Percentiles rank a stretch among this genome's conserved stretches.
These are phyloP conservation scores for Yamadazyma blattariae DNA, from an alignment of 1,139 yeast genomes.

Conservation along the genomic window DNA sequence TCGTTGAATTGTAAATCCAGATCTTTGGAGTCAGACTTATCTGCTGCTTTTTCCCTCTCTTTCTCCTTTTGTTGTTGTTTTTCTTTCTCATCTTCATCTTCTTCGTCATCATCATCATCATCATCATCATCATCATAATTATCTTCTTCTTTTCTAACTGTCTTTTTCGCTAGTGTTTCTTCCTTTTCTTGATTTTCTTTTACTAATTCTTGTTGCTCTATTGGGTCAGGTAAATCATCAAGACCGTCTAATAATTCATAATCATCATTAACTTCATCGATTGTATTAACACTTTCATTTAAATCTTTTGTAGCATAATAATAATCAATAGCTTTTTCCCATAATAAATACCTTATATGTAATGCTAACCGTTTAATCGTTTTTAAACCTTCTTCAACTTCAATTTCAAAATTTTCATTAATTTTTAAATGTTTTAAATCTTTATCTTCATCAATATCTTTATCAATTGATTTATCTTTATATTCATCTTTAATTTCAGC, in stretches of 20 bases:
- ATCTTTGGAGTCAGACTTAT: background rate
- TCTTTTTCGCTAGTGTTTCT: constrained; percentile 8
- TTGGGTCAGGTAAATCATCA: constrained; percentile 18
- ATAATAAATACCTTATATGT: constrained; percentile 63
- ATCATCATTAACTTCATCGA: constrained; percentile 38
- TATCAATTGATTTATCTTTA: constrained; percentile 5
- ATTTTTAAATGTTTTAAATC: constrained; percentile 10
- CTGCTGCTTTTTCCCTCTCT: constrained; percentile 1
- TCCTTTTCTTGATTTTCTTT: constrained; percentile 17
- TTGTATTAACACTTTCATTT: constrained; percentile 22
- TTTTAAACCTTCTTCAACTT: constrained; percentile 47
- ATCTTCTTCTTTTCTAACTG: constrained; percentile 34
- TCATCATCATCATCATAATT: constrained; percentile 43
- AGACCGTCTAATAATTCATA: constrained; percentile 36
- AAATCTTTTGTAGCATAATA: constrained; percentile 33
- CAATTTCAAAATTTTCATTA: constrained; percentile 18
- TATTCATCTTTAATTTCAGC: constrained; percentile 3
- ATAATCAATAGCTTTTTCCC: constrained; percentile 71
- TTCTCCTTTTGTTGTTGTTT: constrained; percentile 12
- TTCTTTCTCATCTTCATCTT: constrained; percentile 19
- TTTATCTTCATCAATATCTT: constrained; percentile 9
- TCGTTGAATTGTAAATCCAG: constrained; percentile 18
- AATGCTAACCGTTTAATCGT: constrained; percentile 57
- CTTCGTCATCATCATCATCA: constrained; percentile 36
- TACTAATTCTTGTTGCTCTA: constrained; percentile 18